Evolutionary conservation across 208 protist species (phyloP).

Genomic region (Wallacemonas sp.): DNA sequence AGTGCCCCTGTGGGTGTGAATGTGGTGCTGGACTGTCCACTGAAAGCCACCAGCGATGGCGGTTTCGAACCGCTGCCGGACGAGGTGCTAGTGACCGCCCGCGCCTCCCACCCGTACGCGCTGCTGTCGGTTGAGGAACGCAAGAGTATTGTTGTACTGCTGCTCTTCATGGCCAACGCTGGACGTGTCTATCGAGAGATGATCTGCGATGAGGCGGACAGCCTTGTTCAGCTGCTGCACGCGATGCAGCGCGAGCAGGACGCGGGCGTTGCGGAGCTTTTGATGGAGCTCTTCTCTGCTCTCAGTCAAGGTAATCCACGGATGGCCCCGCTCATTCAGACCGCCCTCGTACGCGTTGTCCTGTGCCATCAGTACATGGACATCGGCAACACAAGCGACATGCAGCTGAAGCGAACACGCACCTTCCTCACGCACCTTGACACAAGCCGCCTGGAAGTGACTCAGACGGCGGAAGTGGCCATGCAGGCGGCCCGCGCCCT

Average conservation of each 20-base stretch:
- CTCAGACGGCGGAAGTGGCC: conserved; percentile 27
- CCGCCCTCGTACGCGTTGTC: conserved; percentile 60
- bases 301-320: conserved; percentile 68
- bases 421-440: not conserved
- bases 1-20: not conserved
- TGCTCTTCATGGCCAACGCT: conserved; percentile 80
- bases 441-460: not conserved
- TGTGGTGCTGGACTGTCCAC: not conserved
- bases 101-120: not conserved
- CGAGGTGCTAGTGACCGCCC: not conserved
- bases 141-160: conserved; percentile 48
- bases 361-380: conserved; percentile 14
- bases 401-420: not conserved
- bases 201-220: conserved; percentile 71
- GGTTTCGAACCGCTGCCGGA: not conserved
- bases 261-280: conserved; percentile 33
- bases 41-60: not conserved
- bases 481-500: conserved; percentile 60
- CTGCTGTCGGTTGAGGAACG: conserved; percentile 45
- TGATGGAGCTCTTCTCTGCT: conserved; percentile 65
- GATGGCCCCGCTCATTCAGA: conserved; percentile 45
- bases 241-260: conserved; percentile 58
- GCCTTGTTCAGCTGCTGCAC: conserved; percentile 53
- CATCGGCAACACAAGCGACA: conserved; percentile 9
- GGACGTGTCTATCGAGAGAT: conserved; percentile 90